phyloP scores from a whole-genome alignment of 73 alveolate species.

The Symbiodinium natans region DNA sequence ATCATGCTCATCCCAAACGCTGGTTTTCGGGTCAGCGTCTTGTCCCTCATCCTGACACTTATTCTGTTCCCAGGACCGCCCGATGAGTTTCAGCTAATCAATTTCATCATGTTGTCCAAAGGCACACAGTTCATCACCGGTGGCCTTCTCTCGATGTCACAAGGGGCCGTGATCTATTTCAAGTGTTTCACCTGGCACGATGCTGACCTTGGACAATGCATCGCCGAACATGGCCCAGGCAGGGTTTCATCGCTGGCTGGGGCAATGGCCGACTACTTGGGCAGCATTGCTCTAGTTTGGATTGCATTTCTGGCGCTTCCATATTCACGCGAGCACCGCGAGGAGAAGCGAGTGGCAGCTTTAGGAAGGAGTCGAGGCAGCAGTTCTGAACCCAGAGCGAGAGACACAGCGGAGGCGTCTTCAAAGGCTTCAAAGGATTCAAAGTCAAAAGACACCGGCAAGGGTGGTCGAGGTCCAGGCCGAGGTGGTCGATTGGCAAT shows the following conservation, averaged over 20 bases:
- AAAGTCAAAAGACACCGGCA: neutral
- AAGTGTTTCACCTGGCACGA: slow-evolving; percentile 80
- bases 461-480: slow-evolving; percentile 24
- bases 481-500: slow-evolving; percentile 65
- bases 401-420: neutral
- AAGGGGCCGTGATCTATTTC: slow-evolving; percentile 51
- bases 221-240: slow-evolving; percentile 61
- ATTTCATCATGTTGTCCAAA: slow-evolving; percentile 72
- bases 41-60: slow-evolving; percentile 47
- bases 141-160: slow-evolving; percentile 70
- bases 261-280: slow-evolving; percentile 86
- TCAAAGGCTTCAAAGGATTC: neutral
- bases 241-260: slow-evolving; percentile 61
- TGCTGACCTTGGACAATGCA: slow-evolving; percentile 11
- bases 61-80: slow-evolving; percentile 77
- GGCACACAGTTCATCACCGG: slow-evolving; percentile 93
- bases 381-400: neutral
- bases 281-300: slow-evolving; percentile 68
- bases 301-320: slow-evolving; percentile 53
- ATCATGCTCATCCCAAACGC: slow-evolving; percentile 75
- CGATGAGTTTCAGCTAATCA: slow-evolving; percentile 77
- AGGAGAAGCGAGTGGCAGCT: slow-evolving; percentile 50
- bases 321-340: slow-evolving; percentile 17
- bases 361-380: neutral
- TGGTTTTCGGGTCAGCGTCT: slow-evolving; percentile 79